A percentile compares a stretch with the other conserved stretches of the same genome.
phyloP scores from a whole-genome alignment of 2,329 filamentous ascomycete genomes.

The Ophiostoma triangulosporum region DNA sequence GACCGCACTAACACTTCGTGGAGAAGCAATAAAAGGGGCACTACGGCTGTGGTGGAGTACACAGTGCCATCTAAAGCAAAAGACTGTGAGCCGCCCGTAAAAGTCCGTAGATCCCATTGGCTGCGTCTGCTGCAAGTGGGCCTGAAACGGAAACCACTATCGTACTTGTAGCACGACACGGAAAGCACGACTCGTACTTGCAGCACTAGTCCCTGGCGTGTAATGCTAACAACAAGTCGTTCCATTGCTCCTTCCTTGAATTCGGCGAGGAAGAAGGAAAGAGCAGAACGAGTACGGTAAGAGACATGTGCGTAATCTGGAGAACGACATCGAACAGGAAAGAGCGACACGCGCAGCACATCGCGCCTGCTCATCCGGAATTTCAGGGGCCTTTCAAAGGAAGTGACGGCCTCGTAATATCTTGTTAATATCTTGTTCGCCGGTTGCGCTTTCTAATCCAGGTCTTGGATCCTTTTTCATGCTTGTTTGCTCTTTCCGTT shows the following conservation, averaged over 20 bases:
- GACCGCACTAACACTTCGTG: not conserved
- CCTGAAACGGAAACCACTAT: conserved; percentile 7
- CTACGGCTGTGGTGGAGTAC: not conserved
- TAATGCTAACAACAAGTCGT: too few relatives aligned
- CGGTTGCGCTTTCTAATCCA: not conserved
- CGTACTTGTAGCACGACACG: not conserved
- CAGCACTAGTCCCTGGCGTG: too few relatives aligned
- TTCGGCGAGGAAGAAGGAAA: too few relatives aligned
- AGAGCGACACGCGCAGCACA: not conserved
- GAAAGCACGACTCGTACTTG: not conserved
- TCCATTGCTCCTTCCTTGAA: too few relatives aligned
- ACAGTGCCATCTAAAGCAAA: not conserved
- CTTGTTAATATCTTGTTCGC: not conserved
- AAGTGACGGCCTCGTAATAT: too few relatives aligned
- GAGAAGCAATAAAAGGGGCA: conserved; percentile 1
- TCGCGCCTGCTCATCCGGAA: not conserved
- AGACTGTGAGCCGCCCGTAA: not conserved
- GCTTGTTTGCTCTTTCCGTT: not conserved
- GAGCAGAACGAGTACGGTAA: not conserved
- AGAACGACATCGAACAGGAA: not conserved
- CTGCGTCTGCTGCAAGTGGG: conserved; percentile 2
- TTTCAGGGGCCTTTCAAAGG: not conserved
- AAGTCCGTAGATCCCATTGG: conserved; percentile 2
- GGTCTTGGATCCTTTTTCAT: not conserved
- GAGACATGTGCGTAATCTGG: not conserved